phyloP scores from a whole-genome alignment of 2,329 filamentous ascomycete genomes.

The Trichophyton mentagrophytes region DNA sequence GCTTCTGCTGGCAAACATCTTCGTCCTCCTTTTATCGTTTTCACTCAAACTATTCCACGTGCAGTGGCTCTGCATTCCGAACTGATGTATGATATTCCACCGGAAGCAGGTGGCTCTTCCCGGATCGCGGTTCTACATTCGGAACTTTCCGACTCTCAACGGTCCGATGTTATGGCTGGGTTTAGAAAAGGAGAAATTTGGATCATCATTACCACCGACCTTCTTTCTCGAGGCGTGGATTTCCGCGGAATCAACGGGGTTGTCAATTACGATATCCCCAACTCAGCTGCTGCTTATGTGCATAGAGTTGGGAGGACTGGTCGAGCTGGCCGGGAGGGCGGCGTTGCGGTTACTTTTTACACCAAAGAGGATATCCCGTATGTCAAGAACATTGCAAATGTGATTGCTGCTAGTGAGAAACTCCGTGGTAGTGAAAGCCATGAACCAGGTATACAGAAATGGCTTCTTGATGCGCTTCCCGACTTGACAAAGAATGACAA shows the following conservation, averaged over 20 bases:
- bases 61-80: conserved; percentile 80
- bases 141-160: conserved; percentile 61
- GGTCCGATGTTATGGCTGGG: conserved; percentile 70
- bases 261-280: conserved; percentile 93
- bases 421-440: conserved; percentile 42
- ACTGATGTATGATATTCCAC: conserved; percentile 84
- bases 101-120: conserved; percentile 68
- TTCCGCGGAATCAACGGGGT: conserved; percentile 92
- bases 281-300: conserved; percentile 78
- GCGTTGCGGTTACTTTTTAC: conserved; percentile 85
- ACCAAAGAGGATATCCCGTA: conserved; percentile 88
- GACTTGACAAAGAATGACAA: conserved; percentile 71
- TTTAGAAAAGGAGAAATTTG: conserved; percentile 90
- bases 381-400: conserved; percentile 83
- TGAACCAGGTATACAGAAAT: conserved; percentile 56
- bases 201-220: conserved; percentile 91
- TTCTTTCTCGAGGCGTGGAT: conserved; percentile 83
- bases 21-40: conserved; percentile 82
- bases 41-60: conserved; percentile 88
- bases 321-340: conserved; percentile 72
- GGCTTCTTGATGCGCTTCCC: conserved; percentile 79
- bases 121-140: conserved; percentile 86
- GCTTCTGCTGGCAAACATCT: conserved; percentile 39
- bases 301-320: conserved; percentile 89
- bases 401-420: conserved; percentile 73